These are phyloP conservation scores for Pterulicium gracile DNA, from an alignment of 1,284 basidiomycete species.

Conservation along the genomic window DNA sequence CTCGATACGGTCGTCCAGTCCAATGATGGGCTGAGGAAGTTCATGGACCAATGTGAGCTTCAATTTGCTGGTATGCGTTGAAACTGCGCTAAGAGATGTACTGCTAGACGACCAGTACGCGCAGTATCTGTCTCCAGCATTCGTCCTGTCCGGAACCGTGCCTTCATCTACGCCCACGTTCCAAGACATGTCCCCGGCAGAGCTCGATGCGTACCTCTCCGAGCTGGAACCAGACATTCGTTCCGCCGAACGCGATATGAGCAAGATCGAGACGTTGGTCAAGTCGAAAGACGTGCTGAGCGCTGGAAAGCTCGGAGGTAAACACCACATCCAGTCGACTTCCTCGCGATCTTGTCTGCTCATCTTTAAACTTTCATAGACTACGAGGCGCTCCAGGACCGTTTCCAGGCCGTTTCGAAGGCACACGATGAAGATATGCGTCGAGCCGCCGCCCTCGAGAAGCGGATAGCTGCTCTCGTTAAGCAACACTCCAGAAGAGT, in stretches of 20 bases:
- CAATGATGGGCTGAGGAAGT: conserved; percentile 61
- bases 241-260: conserved; percentile 66
- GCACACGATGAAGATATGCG: conserved; percentile 48
- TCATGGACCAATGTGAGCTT: conserved; percentile 63
- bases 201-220: conserved; percentile 55
- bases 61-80: too few species aligned
- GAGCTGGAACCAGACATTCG: conserved; percentile 78
- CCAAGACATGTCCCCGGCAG: conserved; percentile 50
- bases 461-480: conserved; percentile 49
- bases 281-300: conserved; percentile 51
- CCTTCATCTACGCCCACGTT: conserved; percentile 41
- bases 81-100: too few species aligned
- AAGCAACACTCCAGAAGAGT: conserved; percentile 62
- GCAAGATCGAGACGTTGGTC: conserved; percentile 60
- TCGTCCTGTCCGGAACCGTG: conserved; percentile 53
- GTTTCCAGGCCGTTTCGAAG: conserved; percentile 44
- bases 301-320: conserved; percentile 59
- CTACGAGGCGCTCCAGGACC: conserved; percentile 49
- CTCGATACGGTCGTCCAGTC: conserved; percentile 45
- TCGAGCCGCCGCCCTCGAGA: conserved; percentile 46
- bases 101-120: conserved; percentile 61
- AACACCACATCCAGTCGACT: too few species aligned
- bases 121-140: conserved; percentile 58
- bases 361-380: too few species aligned
- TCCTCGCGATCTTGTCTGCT: too few species aligned